Evolutionary conservation across 108 stramenopile genomes (phyloP).

Genomic region (Cyclostephanos invisitatus): DNA sequence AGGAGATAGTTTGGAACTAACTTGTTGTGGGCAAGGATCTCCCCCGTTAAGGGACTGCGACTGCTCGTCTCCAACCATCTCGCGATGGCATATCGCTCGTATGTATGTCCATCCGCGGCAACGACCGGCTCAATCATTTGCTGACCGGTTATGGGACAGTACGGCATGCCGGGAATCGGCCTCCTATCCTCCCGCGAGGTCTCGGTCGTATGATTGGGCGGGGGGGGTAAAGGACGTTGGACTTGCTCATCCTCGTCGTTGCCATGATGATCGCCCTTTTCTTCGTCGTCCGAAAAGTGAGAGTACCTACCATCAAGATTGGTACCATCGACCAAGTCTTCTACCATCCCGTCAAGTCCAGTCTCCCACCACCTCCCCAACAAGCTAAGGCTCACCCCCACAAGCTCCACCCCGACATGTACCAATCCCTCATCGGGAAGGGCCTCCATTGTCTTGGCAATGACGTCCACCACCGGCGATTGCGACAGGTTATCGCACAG

Average conservation of each 20-base stretch:
- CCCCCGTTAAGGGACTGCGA: slow-evolving; percentile 82
- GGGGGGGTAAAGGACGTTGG: neutral
- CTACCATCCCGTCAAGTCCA: slow-evolving; percentile 61
- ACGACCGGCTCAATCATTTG: slow-evolving; percentile 95
- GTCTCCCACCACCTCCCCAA: slow-evolving; percentile 72
- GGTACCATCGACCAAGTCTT: slow-evolving; percentile 67
- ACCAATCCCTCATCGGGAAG: slow-evolving; percentile 77
- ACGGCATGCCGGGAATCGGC: slow-evolving; percentile 80
- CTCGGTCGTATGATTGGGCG: slow-evolving; percentile 1
- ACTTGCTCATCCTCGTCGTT: slow-evolving; percentile 3
- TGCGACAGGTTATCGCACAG: slow-evolving; percentile 64
- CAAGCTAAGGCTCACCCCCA: slow-evolving; percentile 49
- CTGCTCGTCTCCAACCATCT: slow-evolving; percentile 84
- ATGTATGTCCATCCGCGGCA: slow-evolving; percentile 90
- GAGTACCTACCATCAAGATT: slow-evolving; percentile 80
- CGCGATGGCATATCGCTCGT: slow-evolving; percentile 88
- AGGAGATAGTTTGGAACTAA: slow-evolving; percentile 86
- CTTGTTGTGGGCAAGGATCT: slow-evolving; percentile 63
- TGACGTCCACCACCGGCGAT: slow-evolving; percentile 62
- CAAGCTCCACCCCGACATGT: slow-evolving; percentile 52
- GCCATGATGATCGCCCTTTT: slow-evolving; percentile 7
- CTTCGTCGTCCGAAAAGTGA: slow-evolving; percentile 47
- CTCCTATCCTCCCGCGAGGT: slow-evolving; percentile 19
- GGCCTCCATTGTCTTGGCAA: slow-evolving; percentile 53
- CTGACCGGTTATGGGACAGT: slow-evolving; percentile 89